phyloP scores from a whole-genome alignment of 305 asterid species.

The Nicotiana rustica region DNA sequence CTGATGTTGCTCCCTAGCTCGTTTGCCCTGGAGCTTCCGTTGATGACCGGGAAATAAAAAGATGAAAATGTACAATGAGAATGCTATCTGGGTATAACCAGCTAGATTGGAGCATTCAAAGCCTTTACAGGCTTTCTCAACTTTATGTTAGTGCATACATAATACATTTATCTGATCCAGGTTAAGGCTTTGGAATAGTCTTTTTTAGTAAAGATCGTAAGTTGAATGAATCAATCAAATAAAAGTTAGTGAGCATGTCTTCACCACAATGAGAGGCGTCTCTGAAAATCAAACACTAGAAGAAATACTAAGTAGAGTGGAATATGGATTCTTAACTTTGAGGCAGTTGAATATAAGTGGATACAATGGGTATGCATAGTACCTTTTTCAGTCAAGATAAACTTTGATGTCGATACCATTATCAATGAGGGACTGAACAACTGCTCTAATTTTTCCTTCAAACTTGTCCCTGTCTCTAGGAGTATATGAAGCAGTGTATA shows the following conservation, averaged over 20 bases:
- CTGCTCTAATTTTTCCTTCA: constrained; percentile 93
- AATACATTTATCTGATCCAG: not conserved
- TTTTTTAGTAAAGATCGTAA: constrained; percentile 8
- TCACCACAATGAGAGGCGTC: not conserved
- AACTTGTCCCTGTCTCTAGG: constrained; percentile 94
- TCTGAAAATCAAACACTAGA: not conserved
- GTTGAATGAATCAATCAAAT: not conserved
- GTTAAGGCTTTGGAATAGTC: not conserved
- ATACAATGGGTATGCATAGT: not conserved
- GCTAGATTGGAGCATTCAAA: not conserved
- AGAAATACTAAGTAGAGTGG: constrained; percentile 14
- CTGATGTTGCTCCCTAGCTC: not conserved
- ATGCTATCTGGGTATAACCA: not conserved
- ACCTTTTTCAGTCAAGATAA: constrained; percentile 70
- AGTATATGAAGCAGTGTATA: constrained; percentile 82
- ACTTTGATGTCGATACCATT: constrained; percentile 87
- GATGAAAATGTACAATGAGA: not conserved
- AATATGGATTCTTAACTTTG: not conserved
- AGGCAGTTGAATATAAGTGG: not conserved
- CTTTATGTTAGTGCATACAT: not conserved
- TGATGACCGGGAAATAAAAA: not conserved
- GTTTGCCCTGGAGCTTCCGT: not conserved
- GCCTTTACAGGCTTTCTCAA: not conserved
- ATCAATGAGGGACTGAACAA: constrained; percentile 93
- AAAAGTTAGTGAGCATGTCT: not conserved